phyloP scores from a whole-genome alignment of 345 rosid species.

The Cardamine chenopodiifolia region DNA sequence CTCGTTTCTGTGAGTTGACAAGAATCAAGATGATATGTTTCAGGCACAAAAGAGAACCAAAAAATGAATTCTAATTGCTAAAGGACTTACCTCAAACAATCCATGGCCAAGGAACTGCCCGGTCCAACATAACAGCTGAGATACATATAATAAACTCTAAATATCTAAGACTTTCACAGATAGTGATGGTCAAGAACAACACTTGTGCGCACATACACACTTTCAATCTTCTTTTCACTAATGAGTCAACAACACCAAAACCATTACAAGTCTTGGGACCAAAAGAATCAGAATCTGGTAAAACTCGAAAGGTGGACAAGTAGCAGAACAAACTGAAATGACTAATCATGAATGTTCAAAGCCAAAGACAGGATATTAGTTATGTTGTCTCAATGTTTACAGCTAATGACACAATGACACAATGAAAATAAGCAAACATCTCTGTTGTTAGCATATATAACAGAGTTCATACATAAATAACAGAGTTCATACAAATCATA shows the following conservation, averaged over 20 bases:
- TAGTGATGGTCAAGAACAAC: background rate
- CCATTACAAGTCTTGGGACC: background rate
- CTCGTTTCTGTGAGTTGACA: conserved; percentile 61
- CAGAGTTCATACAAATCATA: no score
- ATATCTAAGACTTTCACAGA: background rate
- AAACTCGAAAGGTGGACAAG: background rate
- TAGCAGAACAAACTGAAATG: conserved; percentile 17
- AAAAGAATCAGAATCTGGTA: conserved; percentile 12
- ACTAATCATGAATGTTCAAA: background rate
- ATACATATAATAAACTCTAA: conserved; percentile 2
- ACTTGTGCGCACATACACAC: no score
- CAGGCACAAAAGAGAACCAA: conserved; percentile 9
- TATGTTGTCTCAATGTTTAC: background rate
- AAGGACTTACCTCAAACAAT: conserved; percentile 68
- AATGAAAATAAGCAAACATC: no score
- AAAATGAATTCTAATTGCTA: conserved; percentile 1
- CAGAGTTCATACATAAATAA: no score
- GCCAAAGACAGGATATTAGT: conserved; percentile 18
- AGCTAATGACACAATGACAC: no score
- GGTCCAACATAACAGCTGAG: conserved; percentile 77
- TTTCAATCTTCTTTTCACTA: conserved; percentile 8
- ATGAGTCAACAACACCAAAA: conserved; percentile 9
- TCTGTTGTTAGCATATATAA: no score
- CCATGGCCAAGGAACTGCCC: conserved; percentile 90
- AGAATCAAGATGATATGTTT: conserved; percentile 10